Evolutionary conservation across 495 filamentous ascomycete species (phyloP).

Genomic region (Hypoxylon lenormandii): DNA sequence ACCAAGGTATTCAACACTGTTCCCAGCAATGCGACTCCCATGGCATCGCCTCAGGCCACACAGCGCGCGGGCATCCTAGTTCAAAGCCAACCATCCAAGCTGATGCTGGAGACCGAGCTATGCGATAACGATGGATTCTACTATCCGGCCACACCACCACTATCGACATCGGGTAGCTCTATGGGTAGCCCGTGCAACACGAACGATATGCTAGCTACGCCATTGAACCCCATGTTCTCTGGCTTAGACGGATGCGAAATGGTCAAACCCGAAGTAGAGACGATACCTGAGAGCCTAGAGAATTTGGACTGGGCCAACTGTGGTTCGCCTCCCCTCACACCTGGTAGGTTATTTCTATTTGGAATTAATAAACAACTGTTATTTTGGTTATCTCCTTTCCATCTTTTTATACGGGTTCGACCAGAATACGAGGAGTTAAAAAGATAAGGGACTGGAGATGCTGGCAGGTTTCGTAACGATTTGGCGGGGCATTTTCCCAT

Average conservation of each 20-base stretch:
- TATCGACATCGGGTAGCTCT: slow-evolving; percentile 84
- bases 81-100: slow-evolving; percentile 74
- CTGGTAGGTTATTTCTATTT: slow-evolving; percentile 75
- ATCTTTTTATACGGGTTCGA: neutral
- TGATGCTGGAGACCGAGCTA: slow-evolving; percentile 85
- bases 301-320: slow-evolving; percentile 79
- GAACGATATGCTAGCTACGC: slow-evolving; percentile 81
- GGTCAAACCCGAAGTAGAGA: slow-evolving; percentile 83
- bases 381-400: slow-evolving; percentile 4
- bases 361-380: slow-evolving; percentile 28
- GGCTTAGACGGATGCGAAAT: slow-evolving; percentile 78
- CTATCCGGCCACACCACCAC: slow-evolving; percentile 87
- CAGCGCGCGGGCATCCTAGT: slow-evolving; percentile 81
- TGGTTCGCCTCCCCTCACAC: slow-evolving; percentile 87
- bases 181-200: slow-evolving; percentile 84
- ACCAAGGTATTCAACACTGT: slow-evolving; percentile 69
- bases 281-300: slow-evolving; percentile 79
- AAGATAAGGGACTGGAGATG: slow-evolving; percentile 24
- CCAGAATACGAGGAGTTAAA: neutral
- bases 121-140: slow-evolving; percentile 73
- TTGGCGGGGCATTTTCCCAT: slow-evolving; percentile 30
- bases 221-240: slow-evolving; percentile 82
- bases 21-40: slow-evolving; percentile 75
- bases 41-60: slow-evolving; percentile 81
- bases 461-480: slow-evolving; percentile 10